Evolutionary conservation across 768 basidiomycete genomes (phyloP).

Genomic region (Termitomyces sp.): DNA sequence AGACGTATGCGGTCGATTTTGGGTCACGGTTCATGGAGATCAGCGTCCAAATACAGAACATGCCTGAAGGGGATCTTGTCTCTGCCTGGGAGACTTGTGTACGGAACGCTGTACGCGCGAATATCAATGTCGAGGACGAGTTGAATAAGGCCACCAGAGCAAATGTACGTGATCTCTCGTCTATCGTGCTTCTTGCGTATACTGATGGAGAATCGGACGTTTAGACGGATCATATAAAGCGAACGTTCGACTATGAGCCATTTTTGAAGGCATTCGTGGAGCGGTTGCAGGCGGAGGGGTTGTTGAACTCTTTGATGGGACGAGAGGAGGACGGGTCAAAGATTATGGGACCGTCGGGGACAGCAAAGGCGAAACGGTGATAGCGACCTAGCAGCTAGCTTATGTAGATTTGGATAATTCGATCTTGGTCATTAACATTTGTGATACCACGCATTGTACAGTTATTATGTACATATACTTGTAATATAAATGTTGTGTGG

Average conservation of each 20-base stretch:
- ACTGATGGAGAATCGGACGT: neutral
- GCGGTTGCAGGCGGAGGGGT: conserved; percentile 40
- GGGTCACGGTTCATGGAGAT: conserved; percentile 39
- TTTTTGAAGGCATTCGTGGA: conserved; percentile 48
- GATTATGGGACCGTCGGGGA: conserved; percentile 5
- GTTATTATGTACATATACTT: neutral
- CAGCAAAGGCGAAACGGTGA: conserved; percentile 7
- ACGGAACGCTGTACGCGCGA: conserved; percentile 33
- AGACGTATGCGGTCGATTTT: conserved; percentile 40
- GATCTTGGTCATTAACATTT: neutral
- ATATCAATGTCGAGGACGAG: conserved; percentile 48
- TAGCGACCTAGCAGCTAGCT: no score
- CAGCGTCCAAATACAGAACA: conserved; percentile 40
- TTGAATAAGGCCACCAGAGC: conserved; percentile 36
- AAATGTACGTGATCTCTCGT: conserved; percentile 34
- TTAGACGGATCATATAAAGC: conserved; percentile 53
- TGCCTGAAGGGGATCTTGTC: conserved; percentile 33
- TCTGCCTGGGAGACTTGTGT: conserved; percentile 48
- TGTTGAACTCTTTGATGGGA: conserved; percentile 41
- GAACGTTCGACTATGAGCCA: conserved; percentile 63
- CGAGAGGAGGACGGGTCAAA: conserved; percentile 30
- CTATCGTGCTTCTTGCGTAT: neutral
- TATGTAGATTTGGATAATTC: no score
- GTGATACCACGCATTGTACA: neutral
- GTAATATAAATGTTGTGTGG: neutral